phyloP scores from a whole-genome alignment of 2,329 filamentous ascomycete genomes.

The Grosmannia serpens region DNA sequence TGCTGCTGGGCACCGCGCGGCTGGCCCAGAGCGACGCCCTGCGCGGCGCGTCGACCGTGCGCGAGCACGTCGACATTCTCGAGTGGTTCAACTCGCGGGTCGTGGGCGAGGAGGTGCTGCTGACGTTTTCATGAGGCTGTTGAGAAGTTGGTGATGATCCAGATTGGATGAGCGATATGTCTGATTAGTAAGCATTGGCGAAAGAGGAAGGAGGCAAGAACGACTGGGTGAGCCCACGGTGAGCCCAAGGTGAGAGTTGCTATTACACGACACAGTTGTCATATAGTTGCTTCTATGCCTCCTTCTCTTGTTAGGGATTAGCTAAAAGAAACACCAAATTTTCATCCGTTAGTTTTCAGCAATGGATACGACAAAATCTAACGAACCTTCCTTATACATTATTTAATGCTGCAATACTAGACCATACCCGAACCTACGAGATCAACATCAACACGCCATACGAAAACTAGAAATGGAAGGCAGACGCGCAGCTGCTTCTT shows the following conservation, averaged over 20 bases:
- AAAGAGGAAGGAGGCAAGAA: too few relatives aligned
- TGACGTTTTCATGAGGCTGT: not conserved
- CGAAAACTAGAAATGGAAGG: not conserved
- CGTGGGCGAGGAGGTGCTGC: constrained; percentile 2
- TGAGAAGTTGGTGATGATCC: not conserved
- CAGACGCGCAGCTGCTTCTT: not conserved
- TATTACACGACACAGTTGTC: too few relatives aligned
- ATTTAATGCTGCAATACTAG: too few relatives aligned
- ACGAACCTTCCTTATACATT: too few relatives aligned
- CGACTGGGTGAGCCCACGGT: too few relatives aligned
- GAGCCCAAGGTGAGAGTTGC: too few relatives aligned
- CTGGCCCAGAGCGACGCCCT: constrained; percentile 1
- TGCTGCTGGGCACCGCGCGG: constrained; percentile 4
- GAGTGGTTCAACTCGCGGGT: constrained; percentile 11
- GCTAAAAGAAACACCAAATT: too few relatives aligned
- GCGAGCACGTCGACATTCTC: not conserved
- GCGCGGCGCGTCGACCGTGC: not conserved
- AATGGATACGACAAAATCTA: not conserved
- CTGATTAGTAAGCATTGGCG: too few relatives aligned
- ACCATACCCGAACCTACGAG: not conserved
- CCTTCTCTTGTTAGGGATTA: too few relatives aligned
- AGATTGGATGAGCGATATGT: not conserved
- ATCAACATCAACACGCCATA: not conserved
- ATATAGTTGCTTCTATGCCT: too few relatives aligned
- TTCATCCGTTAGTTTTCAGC: too few relatives aligned